Evolutionary conservation across 169 alveolate genomes (phyloP).

Genomic region (Eimeria necatrix): DNA sequence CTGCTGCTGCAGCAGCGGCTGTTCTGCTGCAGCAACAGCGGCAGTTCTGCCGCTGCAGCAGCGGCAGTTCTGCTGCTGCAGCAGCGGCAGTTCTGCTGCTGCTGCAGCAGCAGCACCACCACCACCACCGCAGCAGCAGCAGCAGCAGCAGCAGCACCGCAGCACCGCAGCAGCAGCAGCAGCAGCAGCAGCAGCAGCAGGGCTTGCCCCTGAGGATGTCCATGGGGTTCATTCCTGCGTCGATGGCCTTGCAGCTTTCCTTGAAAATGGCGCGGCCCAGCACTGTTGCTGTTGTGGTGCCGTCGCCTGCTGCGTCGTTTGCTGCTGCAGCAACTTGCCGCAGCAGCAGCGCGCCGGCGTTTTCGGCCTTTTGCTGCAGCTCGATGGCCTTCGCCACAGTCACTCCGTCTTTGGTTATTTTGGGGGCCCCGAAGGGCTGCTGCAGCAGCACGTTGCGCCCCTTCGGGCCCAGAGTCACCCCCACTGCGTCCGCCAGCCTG

Average conservation of each 20-base stretch:
- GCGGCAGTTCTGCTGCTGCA: too few species aligned
- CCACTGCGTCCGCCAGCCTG: conserved; percentile 98
- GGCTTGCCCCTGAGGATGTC: conserved; percentile 94
- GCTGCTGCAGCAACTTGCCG: conserved; percentile 98
- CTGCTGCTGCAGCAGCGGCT: too few species aligned
- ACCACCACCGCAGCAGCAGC: neutral
- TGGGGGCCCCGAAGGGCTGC: conserved; percentile 97
- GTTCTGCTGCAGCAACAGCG: neutral
- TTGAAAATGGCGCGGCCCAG: conserved; percentile 98
- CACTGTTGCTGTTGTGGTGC: conserved; percentile 99
- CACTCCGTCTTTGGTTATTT: conserved; percentile 99
- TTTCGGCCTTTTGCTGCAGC: conserved; percentile 95
- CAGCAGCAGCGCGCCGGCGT: conserved; percentile 98
- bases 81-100: too few species aligned
- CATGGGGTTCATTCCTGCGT: conserved; percentile 99
- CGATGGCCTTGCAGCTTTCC: conserved; percentile 99
- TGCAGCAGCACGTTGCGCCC: conserved; percentile 99
- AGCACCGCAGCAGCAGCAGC: neutral
- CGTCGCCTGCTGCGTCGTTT: conserved; percentile 99
- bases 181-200: neutral
- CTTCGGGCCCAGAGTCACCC: conserved; percentile 99
- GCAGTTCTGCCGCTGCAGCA: too few species aligned
- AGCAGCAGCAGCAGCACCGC: neutral
- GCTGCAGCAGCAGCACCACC: neutral
- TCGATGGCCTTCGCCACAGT: conserved; percentile 99